Percentiles rank a stretch among this genome's conserved stretches.
These are phyloP conservation scores for Galerina sulciceps DNA, from an alignment of 768 basidiomycete genomes.

Conservation along the genomic window DNA sequence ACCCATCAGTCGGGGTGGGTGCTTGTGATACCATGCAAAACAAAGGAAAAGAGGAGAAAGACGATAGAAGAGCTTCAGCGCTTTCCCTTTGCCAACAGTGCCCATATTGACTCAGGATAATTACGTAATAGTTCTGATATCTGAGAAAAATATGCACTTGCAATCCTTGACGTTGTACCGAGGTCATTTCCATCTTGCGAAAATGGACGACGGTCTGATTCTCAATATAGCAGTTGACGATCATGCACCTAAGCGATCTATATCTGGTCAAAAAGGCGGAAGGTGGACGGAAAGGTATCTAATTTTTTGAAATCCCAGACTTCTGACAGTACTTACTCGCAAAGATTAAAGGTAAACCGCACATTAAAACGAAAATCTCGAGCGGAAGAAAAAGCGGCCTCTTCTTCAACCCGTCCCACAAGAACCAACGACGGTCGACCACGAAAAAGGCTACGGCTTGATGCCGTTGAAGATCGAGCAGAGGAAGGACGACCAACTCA, in stretches of 20 bases:
- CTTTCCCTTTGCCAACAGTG: background rate
- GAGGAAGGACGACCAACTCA: constrained; percentile 14
- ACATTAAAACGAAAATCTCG: constrained; percentile 61
- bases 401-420: background rate
- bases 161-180: constrained; percentile 2
- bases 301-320: constrained; percentile 4
- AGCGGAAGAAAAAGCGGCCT: constrained; percentile 41
- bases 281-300: constrained; percentile 79
- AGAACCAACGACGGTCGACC: constrained; percentile 14
- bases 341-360: constrained; percentile 78
- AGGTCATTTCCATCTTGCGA: background rate
- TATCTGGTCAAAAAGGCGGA: constrained; percentile 54
- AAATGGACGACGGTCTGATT: constrained; percentile 76
- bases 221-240: constrained; percentile 66
- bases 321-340: constrained; percentile 15
- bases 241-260: constrained; percentile 27
- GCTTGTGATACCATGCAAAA: constrained; percentile 43
- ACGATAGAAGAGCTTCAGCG: constrained; percentile 6
- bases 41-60: background rate
- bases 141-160: background rate
- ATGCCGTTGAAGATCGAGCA: background rate
- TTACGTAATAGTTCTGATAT: constrained; percentile 24
- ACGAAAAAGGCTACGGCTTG: constrained; percentile 28
- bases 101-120: constrained; percentile 26
- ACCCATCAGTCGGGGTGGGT: constrained; percentile 42